Conservation (phyloP, 495 filamentous ascomycete genomes). For the Podospora conica region DNA sequence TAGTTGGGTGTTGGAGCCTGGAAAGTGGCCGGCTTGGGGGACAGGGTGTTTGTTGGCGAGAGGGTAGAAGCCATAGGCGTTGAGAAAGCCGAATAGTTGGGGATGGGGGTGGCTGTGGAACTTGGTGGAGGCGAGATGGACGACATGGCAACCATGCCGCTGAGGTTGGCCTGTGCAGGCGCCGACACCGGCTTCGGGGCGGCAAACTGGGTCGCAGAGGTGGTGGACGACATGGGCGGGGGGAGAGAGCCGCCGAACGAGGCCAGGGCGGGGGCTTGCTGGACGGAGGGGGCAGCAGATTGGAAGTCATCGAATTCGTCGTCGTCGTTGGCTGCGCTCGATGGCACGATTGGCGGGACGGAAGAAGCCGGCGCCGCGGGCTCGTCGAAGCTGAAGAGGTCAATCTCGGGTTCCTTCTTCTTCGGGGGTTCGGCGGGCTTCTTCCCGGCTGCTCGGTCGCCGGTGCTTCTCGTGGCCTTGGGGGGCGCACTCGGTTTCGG, state of each 20-base stretch:
- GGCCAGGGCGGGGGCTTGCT: constrained; percentile 28
- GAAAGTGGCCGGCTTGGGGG: constrained; percentile 34
- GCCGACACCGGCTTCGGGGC: constrained; percentile 78
- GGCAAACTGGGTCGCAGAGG: constrained; percentile 65
- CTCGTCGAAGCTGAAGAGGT: constrained; percentile 88
- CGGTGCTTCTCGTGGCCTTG: constrained; percentile 38
- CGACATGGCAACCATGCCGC: constrained; percentile 69
- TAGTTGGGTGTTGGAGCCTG: constrained; percentile 81
- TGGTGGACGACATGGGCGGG: constrained; percentile 56
- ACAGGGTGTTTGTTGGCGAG: constrained; percentile 14
- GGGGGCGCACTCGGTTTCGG: constrained; percentile 34
- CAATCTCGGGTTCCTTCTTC: constrained; percentile 77
- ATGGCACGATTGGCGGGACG: constrained; percentile 49
- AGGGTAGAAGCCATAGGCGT: constrained; percentile 41
- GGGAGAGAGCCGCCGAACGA: constrained; percentile 46
- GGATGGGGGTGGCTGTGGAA: constrained; percentile 48
- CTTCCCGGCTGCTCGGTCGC: constrained; percentile 35
- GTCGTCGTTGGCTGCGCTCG: constrained; percentile 56
- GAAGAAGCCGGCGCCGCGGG: constrained; percentile 38
- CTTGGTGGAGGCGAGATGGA: constrained; percentile 68
- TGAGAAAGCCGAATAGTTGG: constrained; percentile 50
- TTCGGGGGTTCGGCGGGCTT: constrained; percentile 59
- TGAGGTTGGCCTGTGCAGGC: constrained; percentile 71
- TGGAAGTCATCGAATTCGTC: constrained; percentile 99
- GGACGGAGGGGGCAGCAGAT: constrained; percentile 65